A percentile compares a stretch with the other conserved stretches of the same genome.
phyloP scores from a whole-genome alignment of 129 eudicot genomes.

The Gnaphalium uliginosum region DNA sequence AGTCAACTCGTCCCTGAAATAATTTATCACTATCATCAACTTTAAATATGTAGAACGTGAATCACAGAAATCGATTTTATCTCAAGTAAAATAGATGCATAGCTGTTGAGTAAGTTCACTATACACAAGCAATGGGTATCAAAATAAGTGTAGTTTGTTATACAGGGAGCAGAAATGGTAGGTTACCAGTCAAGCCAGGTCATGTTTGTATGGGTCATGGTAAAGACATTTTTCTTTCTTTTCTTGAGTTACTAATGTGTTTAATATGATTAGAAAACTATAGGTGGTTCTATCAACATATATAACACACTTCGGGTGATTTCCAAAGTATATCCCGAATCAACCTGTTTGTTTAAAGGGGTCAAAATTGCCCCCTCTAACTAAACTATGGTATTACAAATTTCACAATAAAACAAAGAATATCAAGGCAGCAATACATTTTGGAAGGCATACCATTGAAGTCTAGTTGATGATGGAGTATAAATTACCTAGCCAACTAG shows the following conservation, averaged over 20 bases:
- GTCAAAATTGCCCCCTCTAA: neutral
- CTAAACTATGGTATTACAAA: neutral
- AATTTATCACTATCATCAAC: neutral
- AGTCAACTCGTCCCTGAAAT: slow-evolving; percentile 79
- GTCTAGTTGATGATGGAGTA: neutral
- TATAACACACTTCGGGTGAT: neutral
- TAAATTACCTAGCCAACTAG: neutral
- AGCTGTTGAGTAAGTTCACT: neutral
- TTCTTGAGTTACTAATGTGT: neutral
- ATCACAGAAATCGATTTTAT: neutral
- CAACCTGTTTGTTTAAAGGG: too few species aligned
- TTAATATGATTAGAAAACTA: neutral
- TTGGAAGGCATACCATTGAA: neutral
- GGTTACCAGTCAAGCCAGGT: neutral
- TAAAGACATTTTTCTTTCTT: neutral
- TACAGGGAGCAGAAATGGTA: neutral
- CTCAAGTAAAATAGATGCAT: neutral
- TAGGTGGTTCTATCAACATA: neutral
- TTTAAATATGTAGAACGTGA: neutral
- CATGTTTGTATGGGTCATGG: neutral
- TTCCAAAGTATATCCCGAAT: neutral
- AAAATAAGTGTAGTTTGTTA: neutral
- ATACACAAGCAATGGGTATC: neutral
- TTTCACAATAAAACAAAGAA: neutral
- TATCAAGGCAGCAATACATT: neutral